phyloP scores from a whole-genome alignment of 495 filamentous ascomycete species.

The Talaromyces proteolyticus region DNA sequence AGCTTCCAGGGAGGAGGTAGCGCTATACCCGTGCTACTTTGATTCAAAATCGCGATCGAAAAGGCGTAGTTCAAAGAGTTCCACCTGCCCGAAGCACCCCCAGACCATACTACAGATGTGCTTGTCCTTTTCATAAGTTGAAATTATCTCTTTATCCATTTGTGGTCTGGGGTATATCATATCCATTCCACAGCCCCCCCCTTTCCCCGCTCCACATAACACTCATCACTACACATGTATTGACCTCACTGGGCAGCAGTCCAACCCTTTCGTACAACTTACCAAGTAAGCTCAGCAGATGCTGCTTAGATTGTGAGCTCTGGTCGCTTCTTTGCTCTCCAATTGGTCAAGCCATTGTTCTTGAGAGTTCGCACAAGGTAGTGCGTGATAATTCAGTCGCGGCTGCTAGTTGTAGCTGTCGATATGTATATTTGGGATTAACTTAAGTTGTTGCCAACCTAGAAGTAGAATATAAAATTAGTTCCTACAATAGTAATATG shows the following conservation, averaged over 20 bases:
- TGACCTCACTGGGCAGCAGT: background rate
- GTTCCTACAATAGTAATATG: too few species aligned
- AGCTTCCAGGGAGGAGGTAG: background rate
- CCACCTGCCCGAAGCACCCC: background rate
- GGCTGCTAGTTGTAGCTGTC: too few species aligned
- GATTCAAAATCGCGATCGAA: conserved; percentile 1
- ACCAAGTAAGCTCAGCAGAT: too few species aligned
- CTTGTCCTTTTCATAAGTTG: background rate
- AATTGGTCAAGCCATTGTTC: too few species aligned
- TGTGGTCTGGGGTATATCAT: background rate
- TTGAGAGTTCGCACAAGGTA: too few species aligned
- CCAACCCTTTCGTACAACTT: background rate
- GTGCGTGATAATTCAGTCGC: too few species aligned
- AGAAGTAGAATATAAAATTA: too few species aligned
- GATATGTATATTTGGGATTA: too few species aligned
- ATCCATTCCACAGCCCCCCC: background rate
- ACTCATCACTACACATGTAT: background rate
- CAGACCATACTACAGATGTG: background rate
- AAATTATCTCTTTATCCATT: background rate
- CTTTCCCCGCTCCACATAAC: background rate
- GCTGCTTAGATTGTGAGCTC: too few species aligned
- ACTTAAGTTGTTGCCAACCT: too few species aligned
- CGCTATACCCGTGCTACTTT: conserved; percentile 1
- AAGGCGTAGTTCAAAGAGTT: conserved; percentile 2
- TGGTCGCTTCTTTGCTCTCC: too few species aligned